These are phyloP conservation scores for Dothideomycetes sp. DNA, from an alignment of 2,329 filamentous ascomycete genomes.

Conservation along the genomic window DNA sequence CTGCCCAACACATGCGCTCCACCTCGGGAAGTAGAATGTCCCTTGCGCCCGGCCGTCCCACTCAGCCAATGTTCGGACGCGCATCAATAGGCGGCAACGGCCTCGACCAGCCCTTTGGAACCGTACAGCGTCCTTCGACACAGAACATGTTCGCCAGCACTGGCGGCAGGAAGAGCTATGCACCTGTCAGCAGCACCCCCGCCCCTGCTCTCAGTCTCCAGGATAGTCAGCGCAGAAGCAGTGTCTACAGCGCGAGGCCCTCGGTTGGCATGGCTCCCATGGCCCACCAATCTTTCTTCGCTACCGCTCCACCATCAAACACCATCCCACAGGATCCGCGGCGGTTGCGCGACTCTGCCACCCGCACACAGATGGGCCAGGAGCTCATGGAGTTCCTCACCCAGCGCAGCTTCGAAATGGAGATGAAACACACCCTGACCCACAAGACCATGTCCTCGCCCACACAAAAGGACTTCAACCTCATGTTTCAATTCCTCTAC, in stretches of 20 bases:
- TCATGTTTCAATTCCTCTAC: slow-evolving; percentile 97
- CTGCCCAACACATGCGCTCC: slow-evolving; percentile 65
- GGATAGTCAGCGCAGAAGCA: slow-evolving; percentile 63
- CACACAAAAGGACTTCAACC: slow-evolving; percentile 96
- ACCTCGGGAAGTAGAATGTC: slow-evolving; percentile 77
- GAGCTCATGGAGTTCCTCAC: slow-evolving; percentile 87
- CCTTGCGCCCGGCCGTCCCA: slow-evolving; percentile 71
- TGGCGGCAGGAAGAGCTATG: slow-evolving; percentile 59
- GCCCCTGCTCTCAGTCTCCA: slow-evolving; percentile 30
- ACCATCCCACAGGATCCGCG: slow-evolving; percentile 80
- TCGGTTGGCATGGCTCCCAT: slow-evolving; percentile 54
- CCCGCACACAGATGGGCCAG: slow-evolving; percentile 72
- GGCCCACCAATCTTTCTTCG: slow-evolving; percentile 85
- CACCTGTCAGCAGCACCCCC: slow-evolving; percentile 45
- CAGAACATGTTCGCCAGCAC: slow-evolving; percentile 50
- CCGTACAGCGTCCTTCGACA: slow-evolving; percentile 74
- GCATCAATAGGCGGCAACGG: slow-evolving; percentile 68
- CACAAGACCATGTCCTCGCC: slow-evolving; percentile 86
- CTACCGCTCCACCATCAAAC: slow-evolving; percentile 69
- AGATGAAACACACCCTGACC: slow-evolving; percentile 90
- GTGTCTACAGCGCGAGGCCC: slow-evolving; percentile 43
- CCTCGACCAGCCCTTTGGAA: slow-evolving; percentile 68
- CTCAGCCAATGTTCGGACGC: slow-evolving; percentile 77
- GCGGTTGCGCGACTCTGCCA: slow-evolving; percentile 69
- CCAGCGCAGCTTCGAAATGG: slow-evolving; percentile 91